Evolutionary conservation across 352 stramenopile species (phyloP), one percentile per base, ranked within the genome.

Genomic region (Globisporangium recalcitrans): DNA sequence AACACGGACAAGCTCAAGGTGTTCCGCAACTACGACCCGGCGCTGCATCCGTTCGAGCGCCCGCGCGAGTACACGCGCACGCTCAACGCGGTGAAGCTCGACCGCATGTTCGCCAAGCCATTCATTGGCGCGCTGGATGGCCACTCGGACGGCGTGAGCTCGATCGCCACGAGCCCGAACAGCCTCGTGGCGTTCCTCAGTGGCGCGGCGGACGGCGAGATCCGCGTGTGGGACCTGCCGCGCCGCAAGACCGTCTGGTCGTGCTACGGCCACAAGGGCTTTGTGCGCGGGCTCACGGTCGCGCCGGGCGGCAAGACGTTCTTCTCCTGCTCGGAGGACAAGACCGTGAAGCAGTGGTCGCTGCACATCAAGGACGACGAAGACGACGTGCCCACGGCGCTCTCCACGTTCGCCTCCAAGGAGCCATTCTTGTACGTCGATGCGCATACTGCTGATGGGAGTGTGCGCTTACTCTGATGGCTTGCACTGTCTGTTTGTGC

Each of bases 21-120:
- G 3, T 93, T 97, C 71, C 93, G 96, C 56, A 99, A 99, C 80
- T 89, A 98, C 44, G 93, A 99, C 73, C 97, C 97, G 3, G 74
- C 74, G 56, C 88, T 98, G 52, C 94, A 98, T 62, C 94, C 94
- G 58, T 98, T 98, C 64, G 93, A 98, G 71, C 88, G 87, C 19
- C 82, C 88, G 48, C 80, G 84, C 31, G 87, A 95, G 86, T 99
- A 99, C 82, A 98, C 91, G 11, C 86, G 97, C 42, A 97, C 98
- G 44, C 70, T 99, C 51, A 98, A 97, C 64, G 93, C 97, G 13
- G 96, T 96, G 42, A 99, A 99, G 75, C 80, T 99, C 40, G 96
- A 99, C 70, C 94, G 97, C 6, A 88, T 99, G 76, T 99, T 99
- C 81, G 98, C 98, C 52, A 98, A 98, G 71, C 98, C 98, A 4